Percentiles rank a stretch among this genome's conserved stretches.
phyloP scores from a whole-genome alignment of 495 filamentous ascomycete genomes.

The Aspergillus funiculosus region DNA sequence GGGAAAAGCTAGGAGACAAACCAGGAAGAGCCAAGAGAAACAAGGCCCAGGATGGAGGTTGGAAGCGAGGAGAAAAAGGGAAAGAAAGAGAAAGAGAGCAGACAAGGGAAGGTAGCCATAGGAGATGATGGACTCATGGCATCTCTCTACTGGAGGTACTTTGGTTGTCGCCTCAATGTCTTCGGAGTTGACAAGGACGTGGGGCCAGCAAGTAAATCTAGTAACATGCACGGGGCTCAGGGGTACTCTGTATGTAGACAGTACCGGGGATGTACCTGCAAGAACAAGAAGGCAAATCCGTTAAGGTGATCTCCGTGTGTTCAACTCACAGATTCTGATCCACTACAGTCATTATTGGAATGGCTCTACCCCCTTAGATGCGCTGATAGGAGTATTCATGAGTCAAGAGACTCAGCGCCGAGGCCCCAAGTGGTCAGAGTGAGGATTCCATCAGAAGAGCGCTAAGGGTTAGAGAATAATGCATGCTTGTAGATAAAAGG shows the following conservation, averaged over 20 bases:
- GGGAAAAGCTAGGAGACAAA: neutral
- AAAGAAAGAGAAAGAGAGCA: slow-evolving; percentile 3
- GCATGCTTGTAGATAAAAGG: neutral
- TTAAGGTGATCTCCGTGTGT: neutral
- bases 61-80: slow-evolving; percentile 3
- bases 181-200: slow-evolving; percentile 5
- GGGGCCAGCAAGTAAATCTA: slow-evolving; percentile 3
- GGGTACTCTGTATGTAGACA: slow-evolving; percentile 7
- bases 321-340: neutral
- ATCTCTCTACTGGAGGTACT: neutral
- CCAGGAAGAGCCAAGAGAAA: neutral
- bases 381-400: neutral
- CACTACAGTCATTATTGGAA: slow-evolving; percentile 4
- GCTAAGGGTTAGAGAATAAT: neutral
- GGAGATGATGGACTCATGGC: neutral
- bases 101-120: neutral
- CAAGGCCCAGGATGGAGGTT: neutral
- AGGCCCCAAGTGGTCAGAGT: neutral
- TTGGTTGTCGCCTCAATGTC: neutral
- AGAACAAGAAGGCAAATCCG: neutral
- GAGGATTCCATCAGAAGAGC: neutral
- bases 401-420: neutral
- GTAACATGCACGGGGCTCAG: slow-evolving; percentile 14
- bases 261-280: neutral
- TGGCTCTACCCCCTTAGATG: neutral